Evolutionary conservation across 306 rosid genomes (phyloP).

Genomic region (Ochetophila trinervis): DNA sequence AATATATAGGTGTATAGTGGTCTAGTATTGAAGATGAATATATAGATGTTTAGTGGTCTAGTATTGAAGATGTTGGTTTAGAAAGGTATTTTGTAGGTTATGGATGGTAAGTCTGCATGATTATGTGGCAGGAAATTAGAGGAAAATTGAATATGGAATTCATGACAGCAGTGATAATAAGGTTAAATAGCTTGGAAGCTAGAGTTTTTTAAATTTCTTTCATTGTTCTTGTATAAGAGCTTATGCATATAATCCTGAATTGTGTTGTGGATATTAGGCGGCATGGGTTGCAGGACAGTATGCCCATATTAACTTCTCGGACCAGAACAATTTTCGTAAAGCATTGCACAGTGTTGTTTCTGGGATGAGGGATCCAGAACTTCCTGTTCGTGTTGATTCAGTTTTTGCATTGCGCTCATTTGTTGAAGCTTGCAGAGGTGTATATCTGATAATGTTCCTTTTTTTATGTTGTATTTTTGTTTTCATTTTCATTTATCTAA

Average conservation of each 20-base stretch:
- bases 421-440: conserved; percentile 92
- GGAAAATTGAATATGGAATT: background rate
- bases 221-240: background rate
- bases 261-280: conserved; percentile 52
- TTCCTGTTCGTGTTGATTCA: conserved; percentile 96
- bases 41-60: too few relatives aligned
- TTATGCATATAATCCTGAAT: background rate
- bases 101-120: too few relatives aligned
- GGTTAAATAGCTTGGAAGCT: too few relatives aligned
- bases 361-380: conserved; percentile 90
- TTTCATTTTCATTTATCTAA: background rate
- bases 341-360: conserved; percentile 86
- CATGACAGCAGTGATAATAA: background rate
- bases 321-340: conserved; percentile 78
- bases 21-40: too few relatives aligned
- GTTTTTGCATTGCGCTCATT: conserved; percentile 93
- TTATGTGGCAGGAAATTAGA: too few relatives aligned
- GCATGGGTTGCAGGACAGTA: conserved; percentile 99
- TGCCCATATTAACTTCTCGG: conserved; percentile 74
- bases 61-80: too few relatives aligned
- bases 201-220: background rate
- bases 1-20: too few relatives aligned
- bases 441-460: background rate
- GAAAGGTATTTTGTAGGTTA: too few relatives aligned
- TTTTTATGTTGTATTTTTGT: background rate